A percentile compares a stretch with the other conserved stretches of the same genome.
Evolutionary conservation across 345 rosid species (phyloP).

Genomic region (Aurinia saxatilis): DNA sequence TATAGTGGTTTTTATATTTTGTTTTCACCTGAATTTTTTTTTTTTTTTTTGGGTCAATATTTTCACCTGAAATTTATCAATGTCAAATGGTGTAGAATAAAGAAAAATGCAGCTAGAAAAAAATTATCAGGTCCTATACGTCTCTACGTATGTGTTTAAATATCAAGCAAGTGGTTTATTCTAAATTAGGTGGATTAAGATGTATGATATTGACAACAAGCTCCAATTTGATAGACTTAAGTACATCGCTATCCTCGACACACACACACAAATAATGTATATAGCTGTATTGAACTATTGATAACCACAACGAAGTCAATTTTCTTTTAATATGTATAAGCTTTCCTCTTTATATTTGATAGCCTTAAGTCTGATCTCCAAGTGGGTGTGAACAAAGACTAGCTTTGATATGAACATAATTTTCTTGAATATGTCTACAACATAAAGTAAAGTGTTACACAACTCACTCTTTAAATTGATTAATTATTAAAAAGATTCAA

Average conservation of each 20-base stretch:
- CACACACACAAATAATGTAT: no score
- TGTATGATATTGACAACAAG: background rate
- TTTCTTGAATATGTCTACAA: background rate
- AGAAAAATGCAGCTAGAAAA: no score
- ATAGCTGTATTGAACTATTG: no score
- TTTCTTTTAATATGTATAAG: background rate
- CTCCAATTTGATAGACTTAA: background rate
- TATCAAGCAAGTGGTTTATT: conserved; percentile 5
- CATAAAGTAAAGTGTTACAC: background rate
- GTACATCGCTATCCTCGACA: no score
- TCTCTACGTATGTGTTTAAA: background rate
- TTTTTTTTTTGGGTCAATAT: no score
- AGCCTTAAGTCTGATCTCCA: background rate
- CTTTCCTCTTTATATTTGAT: background rate
- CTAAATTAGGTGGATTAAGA: background rate
- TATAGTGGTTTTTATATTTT: no score
- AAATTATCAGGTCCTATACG: no score
- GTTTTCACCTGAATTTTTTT: no score
- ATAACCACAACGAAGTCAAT: background rate
- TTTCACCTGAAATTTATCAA: no score
- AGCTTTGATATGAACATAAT: background rate
- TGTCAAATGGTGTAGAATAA: no score
- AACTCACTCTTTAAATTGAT: background rate
- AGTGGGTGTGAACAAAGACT: background rate
- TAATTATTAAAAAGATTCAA: background rate